Evolutionary conservation across 495 filamentous ascomycete genomes (phyloP).

Genomic region (Penicillium robsamsonii): DNA sequence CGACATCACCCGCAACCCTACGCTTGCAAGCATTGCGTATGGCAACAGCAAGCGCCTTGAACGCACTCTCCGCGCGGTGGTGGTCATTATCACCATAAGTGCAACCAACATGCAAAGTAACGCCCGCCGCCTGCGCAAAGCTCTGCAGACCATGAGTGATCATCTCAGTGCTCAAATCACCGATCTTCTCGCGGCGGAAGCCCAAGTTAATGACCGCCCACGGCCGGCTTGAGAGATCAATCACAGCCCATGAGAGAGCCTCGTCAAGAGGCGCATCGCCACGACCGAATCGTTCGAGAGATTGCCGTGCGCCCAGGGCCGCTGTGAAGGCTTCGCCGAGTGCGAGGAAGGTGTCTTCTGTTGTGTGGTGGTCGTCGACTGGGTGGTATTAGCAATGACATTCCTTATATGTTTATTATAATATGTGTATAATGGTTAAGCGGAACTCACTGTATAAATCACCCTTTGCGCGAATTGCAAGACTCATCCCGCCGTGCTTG

Average conservation of each 20-base stretch:
- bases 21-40: slow-evolving; percentile 69
- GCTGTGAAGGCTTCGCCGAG: slow-evolving; percentile 80
- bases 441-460: slow-evolving; percentile 77
- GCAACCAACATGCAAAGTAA: slow-evolving; percentile 92
- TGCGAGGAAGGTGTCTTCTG: slow-evolving; percentile 92
- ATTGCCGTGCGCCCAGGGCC: slow-evolving; percentile 71
- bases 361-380: slow-evolving; percentile 99
- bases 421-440: neutral
- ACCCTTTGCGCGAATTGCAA: slow-evolving; percentile 75
- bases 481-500: slow-evolving; percentile 92
- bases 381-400: neutral
- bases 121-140: slow-evolving; percentile 86
- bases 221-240: slow-evolving; percentile 90
- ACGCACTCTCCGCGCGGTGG: slow-evolving; percentile 93
- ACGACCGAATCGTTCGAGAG: slow-evolving; percentile 83
- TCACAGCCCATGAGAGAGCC: slow-evolving; percentile 87
- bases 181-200: slow-evolving; percentile 85
- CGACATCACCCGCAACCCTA: slow-evolving; percentile 67
- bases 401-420: neutral
- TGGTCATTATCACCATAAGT: slow-evolving; percentile 90
- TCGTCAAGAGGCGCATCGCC: slow-evolving; percentile 94
- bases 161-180: slow-evolving; percentile 93
- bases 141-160: slow-evolving; percentile 91
- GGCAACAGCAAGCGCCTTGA: slow-evolving; percentile 92
- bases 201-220: slow-evolving; percentile 79